Conservation (phyloP, 2,329 filamentous ascomycete genomes). For the Escovopsis sp. region DNA sequence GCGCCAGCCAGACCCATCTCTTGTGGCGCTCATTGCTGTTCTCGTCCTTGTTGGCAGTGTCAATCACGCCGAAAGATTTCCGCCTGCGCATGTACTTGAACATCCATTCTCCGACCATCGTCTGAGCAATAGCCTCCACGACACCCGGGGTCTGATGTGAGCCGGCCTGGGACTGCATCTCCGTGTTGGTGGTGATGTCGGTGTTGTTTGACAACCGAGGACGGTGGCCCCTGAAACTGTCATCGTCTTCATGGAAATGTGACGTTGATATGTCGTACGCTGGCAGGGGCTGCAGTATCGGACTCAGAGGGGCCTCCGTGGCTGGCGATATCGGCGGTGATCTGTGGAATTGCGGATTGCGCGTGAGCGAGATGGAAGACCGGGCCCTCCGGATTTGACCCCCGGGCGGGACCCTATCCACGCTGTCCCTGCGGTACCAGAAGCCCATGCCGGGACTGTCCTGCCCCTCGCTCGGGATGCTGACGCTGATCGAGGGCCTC, state of each 20-base stretch:
- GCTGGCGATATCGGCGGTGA: constrained; percentile 54
- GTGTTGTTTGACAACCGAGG: constrained; percentile 49
- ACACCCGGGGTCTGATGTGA: constrained; percentile 57
- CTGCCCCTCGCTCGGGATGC: constrained; percentile 50
- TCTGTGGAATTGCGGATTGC: constrained; percentile 34
- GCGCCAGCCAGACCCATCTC: constrained; percentile 96
- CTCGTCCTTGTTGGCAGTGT: constrained; percentile 51
- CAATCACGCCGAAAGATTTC: constrained; percentile 76
- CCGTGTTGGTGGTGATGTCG: constrained; percentile 31
- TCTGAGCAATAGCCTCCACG: constrained; percentile 92
- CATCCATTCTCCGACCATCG: constrained; percentile 98
- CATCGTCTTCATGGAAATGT: constrained; percentile 26
- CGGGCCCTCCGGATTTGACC: constrained; percentile 69
- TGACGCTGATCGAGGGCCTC: constrained; percentile 50
- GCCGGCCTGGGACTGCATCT: constrained; percentile 33
- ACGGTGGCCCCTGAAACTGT: constrained; percentile 32
- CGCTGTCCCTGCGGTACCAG: constrained; percentile 37
- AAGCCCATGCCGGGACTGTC: constrained; percentile 48
- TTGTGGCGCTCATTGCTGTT: constrained; percentile 73
- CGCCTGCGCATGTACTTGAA: constrained; percentile 78
- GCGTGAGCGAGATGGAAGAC: constrained; percentile 61
- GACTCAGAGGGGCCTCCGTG: constrained; percentile 54
- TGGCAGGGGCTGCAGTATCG: constrained; percentile 57
- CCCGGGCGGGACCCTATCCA: constrained; percentile 34
- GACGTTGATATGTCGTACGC: constrained; percentile 56